Evolutionary conservation across 2,329 filamentous ascomycete species (phyloP).

Genomic region (Scytalidium lignicola): DNA sequence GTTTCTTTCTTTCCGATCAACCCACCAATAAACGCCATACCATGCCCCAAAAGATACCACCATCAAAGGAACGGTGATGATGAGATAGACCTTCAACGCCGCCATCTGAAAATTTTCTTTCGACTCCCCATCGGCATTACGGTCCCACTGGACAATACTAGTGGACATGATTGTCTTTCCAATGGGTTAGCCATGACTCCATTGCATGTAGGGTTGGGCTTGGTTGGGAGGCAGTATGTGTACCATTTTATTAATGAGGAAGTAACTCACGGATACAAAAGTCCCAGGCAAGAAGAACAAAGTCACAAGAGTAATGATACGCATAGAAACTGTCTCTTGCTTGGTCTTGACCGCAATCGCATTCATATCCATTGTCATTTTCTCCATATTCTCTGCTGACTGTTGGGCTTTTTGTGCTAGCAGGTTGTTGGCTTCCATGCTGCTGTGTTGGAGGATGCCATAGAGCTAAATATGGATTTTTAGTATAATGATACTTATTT

Average conservation of each 20-base stretch:
- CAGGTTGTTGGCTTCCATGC: conserved; percentile 26
- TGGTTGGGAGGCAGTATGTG: no score
- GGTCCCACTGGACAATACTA: conserved; percentile 28
- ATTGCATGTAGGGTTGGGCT: no score
- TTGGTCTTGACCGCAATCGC: conserved; percentile 30
- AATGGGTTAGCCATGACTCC: no score
- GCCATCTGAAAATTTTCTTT: conserved; percentile 14
- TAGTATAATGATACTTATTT: neutral
- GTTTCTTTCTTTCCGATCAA: conserved; percentile 12
- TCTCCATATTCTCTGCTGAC: conserved; percentile 16
- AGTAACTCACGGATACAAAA: conserved; percentile 33
- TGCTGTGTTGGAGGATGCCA: conserved; percentile 30
- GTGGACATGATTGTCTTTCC: conserved; percentile 40
- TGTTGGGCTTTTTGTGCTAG: conserved; percentile 20
- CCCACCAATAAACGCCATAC: conserved; percentile 28
- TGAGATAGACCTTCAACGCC: conserved; percentile 29
- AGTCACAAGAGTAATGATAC: conserved; percentile 36
- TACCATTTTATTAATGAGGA: no score
- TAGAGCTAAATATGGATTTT: conserved; percentile 19
- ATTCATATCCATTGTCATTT: conserved; percentile 26
- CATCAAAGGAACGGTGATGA: conserved; percentile 31
- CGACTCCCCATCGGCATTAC: no score
- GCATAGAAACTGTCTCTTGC: conserved; percentile 36
- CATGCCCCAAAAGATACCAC: conserved; percentile 28
- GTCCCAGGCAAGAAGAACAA: conserved; percentile 38